A percentile compares a stretch with the other conserved stretches of the same genome.
phyloP scores from a whole-genome alignment of 257 asterid genomes.

The Ajuga chamaepitys region DNA sequence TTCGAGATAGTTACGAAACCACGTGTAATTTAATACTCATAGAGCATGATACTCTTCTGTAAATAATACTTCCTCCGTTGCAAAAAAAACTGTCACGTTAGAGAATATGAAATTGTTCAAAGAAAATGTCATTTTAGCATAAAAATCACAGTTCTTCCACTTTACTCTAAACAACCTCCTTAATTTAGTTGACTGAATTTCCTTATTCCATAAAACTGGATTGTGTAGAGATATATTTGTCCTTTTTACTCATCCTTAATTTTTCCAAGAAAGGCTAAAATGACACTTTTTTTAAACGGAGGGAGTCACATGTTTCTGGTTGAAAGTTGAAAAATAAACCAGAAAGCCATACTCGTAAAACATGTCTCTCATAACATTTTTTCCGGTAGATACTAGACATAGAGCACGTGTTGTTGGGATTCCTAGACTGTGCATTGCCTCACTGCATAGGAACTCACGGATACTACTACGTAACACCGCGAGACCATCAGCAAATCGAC shows the following conservation, averaged over 20 bases:
- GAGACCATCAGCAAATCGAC: conserved; percentile 99
- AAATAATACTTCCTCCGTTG: too few species aligned
- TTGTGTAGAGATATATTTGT: too few species aligned
- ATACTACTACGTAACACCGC: conserved; percentile 95
- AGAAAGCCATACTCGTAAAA: conserved; percentile 77
- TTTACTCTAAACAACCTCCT: too few species aligned
- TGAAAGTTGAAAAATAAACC: conserved; percentile 26
- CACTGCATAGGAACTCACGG: conserved; percentile 96
- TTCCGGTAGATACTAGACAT: conserved; percentile 90
- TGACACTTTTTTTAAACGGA: too few species aligned
- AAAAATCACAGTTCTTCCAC: too few species aligned
- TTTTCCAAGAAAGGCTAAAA: too few species aligned
- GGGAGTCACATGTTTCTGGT: not conserved
- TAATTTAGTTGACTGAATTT: too few species aligned
- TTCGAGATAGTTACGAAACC: not conserved
- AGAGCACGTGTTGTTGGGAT: conserved; percentile 96
- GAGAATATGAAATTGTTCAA: too few species aligned
- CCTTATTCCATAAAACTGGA: too few species aligned
- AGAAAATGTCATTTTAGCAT: too few species aligned
- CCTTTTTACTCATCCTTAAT: too few species aligned
- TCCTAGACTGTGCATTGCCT: conserved; percentile 95
- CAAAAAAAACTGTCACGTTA: too few species aligned
- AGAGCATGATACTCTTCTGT: not conserved
- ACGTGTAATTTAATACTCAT: not conserved
- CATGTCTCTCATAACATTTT: conserved; percentile 84